phyloP scores from a whole-genome alignment of 2,329 filamentous ascomycete species.

The Trichoderma sp. region DNA sequence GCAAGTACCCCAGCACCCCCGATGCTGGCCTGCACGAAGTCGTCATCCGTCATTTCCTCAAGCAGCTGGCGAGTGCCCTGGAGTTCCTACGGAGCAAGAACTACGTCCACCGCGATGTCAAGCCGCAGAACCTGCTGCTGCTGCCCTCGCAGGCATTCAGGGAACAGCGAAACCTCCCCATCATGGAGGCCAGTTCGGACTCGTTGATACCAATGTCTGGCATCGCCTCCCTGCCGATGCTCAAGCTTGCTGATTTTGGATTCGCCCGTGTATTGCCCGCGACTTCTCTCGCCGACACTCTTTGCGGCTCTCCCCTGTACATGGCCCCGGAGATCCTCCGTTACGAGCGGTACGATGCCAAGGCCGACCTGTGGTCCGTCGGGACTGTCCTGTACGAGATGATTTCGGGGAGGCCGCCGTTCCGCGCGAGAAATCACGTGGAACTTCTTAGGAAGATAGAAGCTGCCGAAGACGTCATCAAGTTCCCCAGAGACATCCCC shows the following conservation, averaged over 20 bases:
- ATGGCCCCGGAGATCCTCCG: slow-evolving; percentile 98
- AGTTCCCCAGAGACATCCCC: slow-evolving; percentile 72
- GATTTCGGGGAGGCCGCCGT: slow-evolving; percentile 87
- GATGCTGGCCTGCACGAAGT: slow-evolving; percentile 93
- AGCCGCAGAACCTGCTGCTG: slow-evolving; percentile 92
- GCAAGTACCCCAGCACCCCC: slow-evolving; percentile 84
- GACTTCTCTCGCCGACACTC: slow-evolving; percentile 89
- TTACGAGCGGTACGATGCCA: slow-evolving; percentile 96
- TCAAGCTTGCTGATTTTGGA: slow-evolving; percentile 98
- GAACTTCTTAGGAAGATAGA: slow-evolving; percentile 93
- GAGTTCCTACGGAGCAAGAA: slow-evolving; percentile 83
- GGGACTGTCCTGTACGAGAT: slow-evolving; percentile 96
- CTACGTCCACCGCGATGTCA: slow-evolving; percentile 94
- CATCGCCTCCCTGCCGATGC: slow-evolving; percentile 83
- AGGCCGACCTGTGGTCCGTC: slow-evolving; percentile 96
- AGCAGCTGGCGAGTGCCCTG: slow-evolving; percentile 89
- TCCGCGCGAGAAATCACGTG: slow-evolving; percentile 90
- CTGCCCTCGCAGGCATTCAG: slow-evolving; percentile 78
- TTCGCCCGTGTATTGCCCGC: slow-evolving; percentile 90
- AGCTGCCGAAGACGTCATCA: slow-evolving; percentile 80
- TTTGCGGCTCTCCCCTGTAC: slow-evolving; percentile 95
- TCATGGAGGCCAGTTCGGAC: slow-evolving; percentile 75
- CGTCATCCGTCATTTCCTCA: slow-evolving; percentile 92
- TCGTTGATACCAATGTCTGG: slow-evolving; percentile 81
- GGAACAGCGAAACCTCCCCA: slow-evolving; percentile 55